Conservation (phyloP, 257 asterid species). For the Salvia hispanica region DNA sequence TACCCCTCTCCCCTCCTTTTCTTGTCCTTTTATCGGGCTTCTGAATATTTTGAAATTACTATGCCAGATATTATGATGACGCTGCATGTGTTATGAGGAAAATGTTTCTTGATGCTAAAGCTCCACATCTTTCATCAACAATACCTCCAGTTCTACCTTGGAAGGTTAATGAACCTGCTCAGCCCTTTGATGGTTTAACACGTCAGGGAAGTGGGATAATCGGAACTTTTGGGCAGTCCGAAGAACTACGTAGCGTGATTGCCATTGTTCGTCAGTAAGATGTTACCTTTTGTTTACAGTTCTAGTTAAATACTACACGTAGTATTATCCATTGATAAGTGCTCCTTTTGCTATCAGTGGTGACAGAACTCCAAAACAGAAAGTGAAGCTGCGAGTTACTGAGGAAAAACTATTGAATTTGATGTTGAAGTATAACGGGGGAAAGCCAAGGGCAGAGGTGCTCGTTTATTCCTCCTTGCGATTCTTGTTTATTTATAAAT, state of each 20-base stretch:
- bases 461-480: conserved; percentile 25
- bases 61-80: conserved; percentile 83
- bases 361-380: conserved; percentile 98
- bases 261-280: conserved; percentile 92
- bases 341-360: conserved; percentile 62
- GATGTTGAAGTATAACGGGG: conserved; percentile 94
- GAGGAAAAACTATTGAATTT: conserved; percentile 92
- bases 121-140: conserved; percentile 87
- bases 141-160: conserved; percentile 91
- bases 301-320: conserved; percentile 9
- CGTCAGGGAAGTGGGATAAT: conserved; percentile 96
- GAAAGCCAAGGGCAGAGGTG: conserved; percentile 96
- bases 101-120: conserved; percentile 95
- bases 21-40: not conserved
- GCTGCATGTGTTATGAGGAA: conserved; percentile 95
- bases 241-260: conserved; percentile 95
- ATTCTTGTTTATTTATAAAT: conserved; percentile 19
- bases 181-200: conserved; percentile 82
- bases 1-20: not conserved
- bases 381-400: conserved; percentile 94
- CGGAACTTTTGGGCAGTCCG: conserved; percentile 91
- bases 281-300: conserved; percentile 11
- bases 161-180: conserved; percentile 86
- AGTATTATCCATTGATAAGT: conserved; percentile 28
- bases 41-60: conserved; percentile 22